Conservation (phyloP, 257 asterid genomes). For the Apocynum venetum region DNA sequence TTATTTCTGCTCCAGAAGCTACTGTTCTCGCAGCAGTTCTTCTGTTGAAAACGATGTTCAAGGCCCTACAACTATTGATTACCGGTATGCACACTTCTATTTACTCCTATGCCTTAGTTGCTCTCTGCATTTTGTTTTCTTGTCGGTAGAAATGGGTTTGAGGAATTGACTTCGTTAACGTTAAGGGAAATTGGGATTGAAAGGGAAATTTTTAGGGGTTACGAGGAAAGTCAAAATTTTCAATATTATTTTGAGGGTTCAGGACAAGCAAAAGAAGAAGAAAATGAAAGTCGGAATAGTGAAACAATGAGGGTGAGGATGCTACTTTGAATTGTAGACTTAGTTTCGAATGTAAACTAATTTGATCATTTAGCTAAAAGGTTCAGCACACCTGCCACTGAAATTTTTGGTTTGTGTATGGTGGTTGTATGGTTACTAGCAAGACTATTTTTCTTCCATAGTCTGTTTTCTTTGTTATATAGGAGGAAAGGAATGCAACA, state of each 20-base stretch:
- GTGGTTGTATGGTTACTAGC: neutral
- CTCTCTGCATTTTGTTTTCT: neutral
- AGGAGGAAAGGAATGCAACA: neutral
- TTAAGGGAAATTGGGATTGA: neutral
- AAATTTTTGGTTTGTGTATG: neutral
- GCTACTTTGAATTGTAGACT: neutral
- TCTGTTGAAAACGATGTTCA: conserved; percentile 34
- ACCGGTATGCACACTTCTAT: conserved; percentile 34
- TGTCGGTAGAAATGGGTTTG: neutral
- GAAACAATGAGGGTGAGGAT: neutral
- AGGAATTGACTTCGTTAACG: neutral
- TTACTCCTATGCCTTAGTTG: neutral
- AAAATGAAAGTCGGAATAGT: neutral
- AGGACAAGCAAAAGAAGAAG: neutral
- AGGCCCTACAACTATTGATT: conserved; percentile 54
- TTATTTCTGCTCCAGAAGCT: conserved; percentile 16
- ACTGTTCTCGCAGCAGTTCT: conserved; percentile 33
- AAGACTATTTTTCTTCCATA: neutral
- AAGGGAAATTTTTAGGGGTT: neutral
- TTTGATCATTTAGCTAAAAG: neutral
- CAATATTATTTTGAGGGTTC: neutral
- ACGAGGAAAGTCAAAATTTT: neutral
- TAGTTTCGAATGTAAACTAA: neutral
- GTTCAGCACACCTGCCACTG: neutral
- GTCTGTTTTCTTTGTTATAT: neutral